These are phyloP conservation scores for Hypoxylon sp. DNA, from an alignment of 2,329 filamentous ascomycete species.

Conservation along the genomic window DNA sequence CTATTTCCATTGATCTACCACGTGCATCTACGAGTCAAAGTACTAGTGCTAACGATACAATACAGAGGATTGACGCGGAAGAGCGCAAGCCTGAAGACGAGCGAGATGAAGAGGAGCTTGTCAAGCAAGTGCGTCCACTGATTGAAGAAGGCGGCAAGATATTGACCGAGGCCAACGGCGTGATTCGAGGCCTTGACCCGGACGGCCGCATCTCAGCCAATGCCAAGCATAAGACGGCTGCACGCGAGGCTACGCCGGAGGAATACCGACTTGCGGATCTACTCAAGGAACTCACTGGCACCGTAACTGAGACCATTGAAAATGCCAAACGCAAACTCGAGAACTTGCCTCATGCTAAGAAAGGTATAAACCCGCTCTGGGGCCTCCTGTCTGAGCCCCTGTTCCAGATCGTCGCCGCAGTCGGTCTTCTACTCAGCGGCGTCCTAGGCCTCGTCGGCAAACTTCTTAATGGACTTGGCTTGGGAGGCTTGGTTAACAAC, in stretches of 20 bases:
- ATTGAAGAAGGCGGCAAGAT: constrained; percentile 89
- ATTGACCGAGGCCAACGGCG: constrained; percentile 87
- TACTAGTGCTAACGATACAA: constrained; percentile 47
- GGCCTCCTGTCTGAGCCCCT: constrained; percentile 84
- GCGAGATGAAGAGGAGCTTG: constrained; percentile 89
- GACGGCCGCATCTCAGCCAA: constrained; percentile 88
- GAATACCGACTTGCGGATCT: constrained; percentile 87
- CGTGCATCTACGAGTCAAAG: background rate
- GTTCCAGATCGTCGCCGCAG: constrained; percentile 92
- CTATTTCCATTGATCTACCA: constrained; percentile 1
- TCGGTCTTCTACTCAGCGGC: constrained; percentile 84
- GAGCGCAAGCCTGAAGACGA: constrained; percentile 88
- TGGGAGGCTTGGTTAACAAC: constrained; percentile 85
- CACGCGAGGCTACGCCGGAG: constrained; percentile 83
- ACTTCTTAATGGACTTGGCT: constrained; percentile 83
- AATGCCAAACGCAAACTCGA: constrained; percentile 89
- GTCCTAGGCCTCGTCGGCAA: constrained; percentile 88
- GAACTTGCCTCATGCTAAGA: constrained; percentile 94
- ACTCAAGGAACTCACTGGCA: constrained; percentile 87
- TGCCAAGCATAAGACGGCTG: constrained; percentile 84
- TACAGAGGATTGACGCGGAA: constrained; percentile 80
- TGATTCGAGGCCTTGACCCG: constrained; percentile 89
- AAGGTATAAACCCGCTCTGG: constrained; percentile 94
- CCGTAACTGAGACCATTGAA: constrained; percentile 86
- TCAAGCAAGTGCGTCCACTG: constrained; percentile 87